Base-by-base conservation (phyloP, 164 flowering plant genomes). In the Dillenia turbinata region DNA sequence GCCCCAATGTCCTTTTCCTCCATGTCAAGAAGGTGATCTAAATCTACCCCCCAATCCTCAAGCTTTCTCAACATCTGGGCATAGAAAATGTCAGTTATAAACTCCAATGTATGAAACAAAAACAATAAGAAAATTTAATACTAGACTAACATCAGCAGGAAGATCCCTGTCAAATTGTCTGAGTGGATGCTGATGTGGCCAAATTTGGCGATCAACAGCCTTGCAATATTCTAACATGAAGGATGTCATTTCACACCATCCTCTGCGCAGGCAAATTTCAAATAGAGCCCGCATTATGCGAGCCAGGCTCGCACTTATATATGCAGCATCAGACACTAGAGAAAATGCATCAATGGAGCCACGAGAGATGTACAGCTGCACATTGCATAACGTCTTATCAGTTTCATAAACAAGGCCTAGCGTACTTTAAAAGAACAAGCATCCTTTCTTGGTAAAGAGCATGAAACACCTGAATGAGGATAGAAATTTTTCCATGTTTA, bases 131-230 rank as follows among this genome's bases (percentile, higher is more conserved):
- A 17, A 24, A 61, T 26, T 44, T 47, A 47, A 47, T 50, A 56
- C 10, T 49, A 58, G 60, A 79, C 90, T 54, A 49, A 95, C 99
- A 9, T 92, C 99, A 47, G 78, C 12, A 1, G 97, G 83, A 47
- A 95, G 63, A 64, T 95, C 99, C 76, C 66, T 88, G 73, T 81
- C 94, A 73, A 95, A 95, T 69, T 95, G 99, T 78, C 99, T 75
- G 14, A 95, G 96, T 44, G 99, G 97, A 80, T 95, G 97, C 52
- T 84, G 94, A 78, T 88, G 84, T 46, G 99, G 99, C 99, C 99
- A 95, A 59, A 95, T 76, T 78, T 87, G 92, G 60, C 86, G 94
- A 78, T 95, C 99, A 68, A 95, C 97, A 46, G 99, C 96, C 75
- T 90, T 92, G 83, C 99, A 92, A 59, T 88, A 95, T 71, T 88